Evolutionary conservation across 371 early-diverging fungal genomes (phyloP), one percentile per base, ranked within the genome.

Genomic region (Rhizopus arrhizus): DNA sequence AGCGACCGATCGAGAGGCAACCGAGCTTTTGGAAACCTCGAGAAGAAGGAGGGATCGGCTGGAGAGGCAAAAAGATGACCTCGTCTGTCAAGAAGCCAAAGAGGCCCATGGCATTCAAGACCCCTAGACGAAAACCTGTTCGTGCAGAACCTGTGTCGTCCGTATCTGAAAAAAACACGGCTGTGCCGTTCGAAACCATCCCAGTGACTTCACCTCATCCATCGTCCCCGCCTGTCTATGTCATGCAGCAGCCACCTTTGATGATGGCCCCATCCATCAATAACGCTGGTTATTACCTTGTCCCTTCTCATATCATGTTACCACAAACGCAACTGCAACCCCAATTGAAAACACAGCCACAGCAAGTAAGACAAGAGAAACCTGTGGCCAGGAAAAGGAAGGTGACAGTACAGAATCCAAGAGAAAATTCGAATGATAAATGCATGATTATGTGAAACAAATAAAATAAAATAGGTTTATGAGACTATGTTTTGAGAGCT

Each of bases 1-100:
- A 16, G 38, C 35, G 9, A 32, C 9, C 49, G 33, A 46, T 13
- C 0, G 41, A 41, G 6, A 31, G 41, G 5, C 16, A 52, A 34
- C 59, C 65, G 8, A 53, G 53, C 4, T 66, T 66, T 32, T 66
- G 67, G 67, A 62, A 53, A 45, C 67, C 67, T 11, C 53, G 67
- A 49, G 59, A 66, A 22, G 56, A 49, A 3, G 49, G 53, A 36
- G 31, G 45, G 3, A 66, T 62, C 22, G 66, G 57, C 4, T 65
- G 65, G 65, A 56, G 65, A 61, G 59, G 61, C 40, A 49, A 56
- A 15, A 56, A 65, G 31, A 40, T 15, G 42, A 43, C 15, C 1
- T 45, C 57, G 16, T 66, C 66, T 4, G 34, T 32, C 12, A 59
- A 28, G 7, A 58, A 62, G 16, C 47, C 57, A 22, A 57, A 56